Conservation (phyloP, 495 filamentous ascomycete genomes). For the Cercophora newfieldiana region DNA sequence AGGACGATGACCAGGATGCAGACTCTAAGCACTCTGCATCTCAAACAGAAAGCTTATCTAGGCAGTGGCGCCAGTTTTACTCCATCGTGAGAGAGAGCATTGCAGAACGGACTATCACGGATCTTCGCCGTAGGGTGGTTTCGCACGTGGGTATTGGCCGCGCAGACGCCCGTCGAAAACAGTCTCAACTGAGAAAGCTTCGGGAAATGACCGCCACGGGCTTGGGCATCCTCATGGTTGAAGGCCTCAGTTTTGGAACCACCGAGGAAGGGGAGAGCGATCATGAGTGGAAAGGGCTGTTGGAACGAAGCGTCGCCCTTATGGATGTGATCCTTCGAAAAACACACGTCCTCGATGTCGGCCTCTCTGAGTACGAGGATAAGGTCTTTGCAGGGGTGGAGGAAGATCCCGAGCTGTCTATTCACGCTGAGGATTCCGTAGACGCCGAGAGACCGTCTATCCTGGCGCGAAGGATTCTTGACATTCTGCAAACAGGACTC, state of each 20-base stretch:
- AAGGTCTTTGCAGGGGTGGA: conserved; percentile 64
- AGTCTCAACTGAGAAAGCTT: conserved; percentile 61
- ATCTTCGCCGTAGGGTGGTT: conserved; percentile 61
- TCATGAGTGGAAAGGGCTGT: conserved; percentile 68
- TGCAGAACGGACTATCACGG: conserved; percentile 57
- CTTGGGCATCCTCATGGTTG: conserved; percentile 80
- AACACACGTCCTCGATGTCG: conserved; percentile 53
- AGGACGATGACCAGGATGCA: not conserved
- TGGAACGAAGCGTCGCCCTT: conserved; percentile 70
- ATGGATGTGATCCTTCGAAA: conserved; percentile 77
- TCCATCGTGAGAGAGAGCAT: conserved; percentile 72
- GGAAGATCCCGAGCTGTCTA: conserved; percentile 56
- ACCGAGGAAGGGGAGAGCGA: conserved; percentile 46
- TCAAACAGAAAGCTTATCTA: conserved; percentile 34
- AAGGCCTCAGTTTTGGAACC: conserved; percentile 65
- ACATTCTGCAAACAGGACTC: conserved; percentile 60
- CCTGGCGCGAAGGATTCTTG: conserved; percentile 66
- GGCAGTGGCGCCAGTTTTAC: conserved; percentile 77
- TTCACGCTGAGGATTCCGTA: conserved; percentile 38
- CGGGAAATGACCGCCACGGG: conserved; percentile 81
- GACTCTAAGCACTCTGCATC: not conserved
- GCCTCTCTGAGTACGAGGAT: conserved; percentile 71
- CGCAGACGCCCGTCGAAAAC: conserved; percentile 69
- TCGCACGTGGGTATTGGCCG: conserved; percentile 70
- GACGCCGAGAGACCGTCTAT: conserved; percentile 49